Evolutionary conservation across 441 rosid genomes (phyloP).

Genomic region (Kokia cookei): DNA sequence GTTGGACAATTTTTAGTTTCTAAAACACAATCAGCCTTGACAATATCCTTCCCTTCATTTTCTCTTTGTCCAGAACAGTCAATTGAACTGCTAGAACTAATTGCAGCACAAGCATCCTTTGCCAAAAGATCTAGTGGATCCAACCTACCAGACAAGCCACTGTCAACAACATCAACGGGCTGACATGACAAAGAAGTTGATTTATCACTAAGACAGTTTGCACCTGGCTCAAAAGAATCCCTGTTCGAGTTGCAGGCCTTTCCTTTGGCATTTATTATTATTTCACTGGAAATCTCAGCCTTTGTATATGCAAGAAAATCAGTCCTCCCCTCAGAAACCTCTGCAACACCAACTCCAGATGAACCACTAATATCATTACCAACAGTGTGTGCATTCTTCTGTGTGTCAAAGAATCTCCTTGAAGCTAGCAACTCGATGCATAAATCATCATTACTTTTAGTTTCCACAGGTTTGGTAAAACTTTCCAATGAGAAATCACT

Average conservation of each 20-base stretch:
- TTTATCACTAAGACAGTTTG: constrained; percentile 12
- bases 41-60: constrained; percentile 36
- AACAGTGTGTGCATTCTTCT: constrained; percentile 19
- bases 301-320: constrained; percentile 28
- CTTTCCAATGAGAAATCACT: constrained; percentile 21
- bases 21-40: constrained; percentile 35
- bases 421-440: constrained; percentile 12
- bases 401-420: constrained; percentile 3
- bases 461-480: constrained; percentile 11
- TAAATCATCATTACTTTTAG: constrained; percentile 11
- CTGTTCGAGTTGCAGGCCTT: constrained; percentile 20
- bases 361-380: constrained; percentile 12
- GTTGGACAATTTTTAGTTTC: constrained; percentile 29
- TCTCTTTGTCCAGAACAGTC: constrained; percentile 24
- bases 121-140: constrained; percentile 21
- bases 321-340: constrained; percentile 26
- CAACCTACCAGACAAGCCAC: constrained; percentile 25
- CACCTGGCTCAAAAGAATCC: constrained; percentile 19
- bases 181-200: constrained; percentile 13
- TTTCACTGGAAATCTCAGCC: constrained; percentile 19
- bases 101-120: constrained; percentile 19
- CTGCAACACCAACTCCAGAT: constrained; percentile 16
- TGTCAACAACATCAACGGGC: constrained; percentile 15
- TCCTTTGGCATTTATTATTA: constrained; percentile 22
- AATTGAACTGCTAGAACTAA: constrained; percentile 28